Percentiles rank a stretch among this genome's conserved stretches.
Evolutionary conservation across 164 flowering plant species (phyloP).

Genomic region (Stephania japonica): DNA sequence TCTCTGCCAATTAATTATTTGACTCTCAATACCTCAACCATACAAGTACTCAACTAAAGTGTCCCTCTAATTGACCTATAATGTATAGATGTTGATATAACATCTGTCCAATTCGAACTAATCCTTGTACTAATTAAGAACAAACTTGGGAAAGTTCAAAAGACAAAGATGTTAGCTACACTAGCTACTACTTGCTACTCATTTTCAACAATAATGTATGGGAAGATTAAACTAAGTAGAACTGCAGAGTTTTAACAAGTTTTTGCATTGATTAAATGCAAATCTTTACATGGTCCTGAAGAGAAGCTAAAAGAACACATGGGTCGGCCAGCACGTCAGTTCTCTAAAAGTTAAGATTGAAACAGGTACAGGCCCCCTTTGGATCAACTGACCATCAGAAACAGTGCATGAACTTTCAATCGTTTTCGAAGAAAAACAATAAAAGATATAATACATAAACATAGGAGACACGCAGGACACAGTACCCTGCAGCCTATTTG

Average conservation of each 20-base stretch:
- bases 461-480: background rate
- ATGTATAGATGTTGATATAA: background rate
- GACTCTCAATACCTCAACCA: background rate
- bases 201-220: too few relatives aligned
- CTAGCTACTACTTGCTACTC: too few relatives aligned
- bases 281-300: too few relatives aligned
- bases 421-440: background rate
- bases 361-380: background rate
- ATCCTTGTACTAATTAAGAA: background rate
- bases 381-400: background rate
- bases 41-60: background rate
- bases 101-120: background rate
- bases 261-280: too few relatives aligned
- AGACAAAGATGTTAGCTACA: too few relatives aligned
- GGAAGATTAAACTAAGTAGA: too few relatives aligned
- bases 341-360: background rate
- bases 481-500: background rate
- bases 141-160: too few relatives aligned
- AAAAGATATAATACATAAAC: background rate
- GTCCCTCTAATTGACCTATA: background rate
- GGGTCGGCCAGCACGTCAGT: background rate
- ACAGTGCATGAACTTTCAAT: background rate
- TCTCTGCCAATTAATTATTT: background rate
- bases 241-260: too few relatives aligned
- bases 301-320: too few relatives aligned